Base-by-base conservation (phyloP, 2,329 filamentous ascomycete genomes). In the Tothia fuscella region DNA sequence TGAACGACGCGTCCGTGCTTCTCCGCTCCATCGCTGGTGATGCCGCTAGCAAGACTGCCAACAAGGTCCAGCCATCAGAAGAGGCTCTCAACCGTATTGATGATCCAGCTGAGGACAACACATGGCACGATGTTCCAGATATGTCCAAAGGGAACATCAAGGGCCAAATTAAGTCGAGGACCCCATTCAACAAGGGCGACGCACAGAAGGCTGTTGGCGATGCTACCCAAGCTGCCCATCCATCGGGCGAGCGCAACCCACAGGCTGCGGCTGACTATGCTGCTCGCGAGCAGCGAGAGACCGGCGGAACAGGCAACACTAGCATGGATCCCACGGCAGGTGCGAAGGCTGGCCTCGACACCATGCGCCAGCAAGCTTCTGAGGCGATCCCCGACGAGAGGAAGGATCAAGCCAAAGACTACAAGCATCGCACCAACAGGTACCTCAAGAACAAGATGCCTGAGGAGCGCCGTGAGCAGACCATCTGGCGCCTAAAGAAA, bases 401-500 rank as follows among this genome's bases (percentile, higher is more conserved):
- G 22, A 72, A 63, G 54, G 53, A 63, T 10, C 53, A 53, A 42
- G 50, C 44, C 10, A 28, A 48, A 19, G 40, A 48, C 38, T 58
- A 61, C 46, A 61, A 63, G 13, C 64, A 66, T 45, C 59, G 70
- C 44, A 70, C 80, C 20, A 78, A 72, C 56, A 76, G 83, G 51
- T 96, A 96, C 59, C 66, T 95, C 42, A 72, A 76, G 51, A 74
- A 79, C 54, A 98, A 96, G 71, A 73, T 98, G 63, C 88, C 91
- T 1, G 68, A 89, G 62, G 88, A 96, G 61, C 86, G 91, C 46
- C 86, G 88, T 46, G 87, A 96, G 6, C 87, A 94, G 68, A 80
- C 80, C 43, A 80, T 95, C 53, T 94, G 79, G 74, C 83, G 91
- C 28, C 65, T 98, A 50, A 98, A 89, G 78, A 96, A 96, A 76